phyloP scores from a whole-genome alignment of 2,329 filamentous ascomycete species.

The Cladophialophora carrionii region DNA sequence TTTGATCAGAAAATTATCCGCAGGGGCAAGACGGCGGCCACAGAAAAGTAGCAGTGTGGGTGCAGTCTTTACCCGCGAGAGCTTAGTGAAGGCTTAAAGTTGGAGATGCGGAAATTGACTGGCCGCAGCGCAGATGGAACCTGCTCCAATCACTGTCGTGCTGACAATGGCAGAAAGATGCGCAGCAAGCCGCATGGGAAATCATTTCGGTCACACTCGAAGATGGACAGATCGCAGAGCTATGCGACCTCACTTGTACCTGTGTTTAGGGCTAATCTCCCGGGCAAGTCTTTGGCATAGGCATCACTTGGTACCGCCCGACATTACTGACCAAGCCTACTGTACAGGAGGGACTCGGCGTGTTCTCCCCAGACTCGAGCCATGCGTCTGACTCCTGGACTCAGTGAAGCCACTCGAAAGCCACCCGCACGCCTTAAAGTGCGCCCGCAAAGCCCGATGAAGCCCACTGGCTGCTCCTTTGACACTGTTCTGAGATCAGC shows the following conservation, averaged over 20 bases:
- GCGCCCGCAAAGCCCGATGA: conserved; percentile 1
- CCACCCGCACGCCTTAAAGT: neutral
- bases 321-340: neutral
- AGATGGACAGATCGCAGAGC: neutral
- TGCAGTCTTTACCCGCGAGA: neutral
- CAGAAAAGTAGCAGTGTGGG: conserved; percentile 8
- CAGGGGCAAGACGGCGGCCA: conserved; percentile 17
- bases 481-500: neutral
- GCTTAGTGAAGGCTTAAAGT: conserved; percentile 15
- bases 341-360: neutral
- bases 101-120: conserved; percentile 25
- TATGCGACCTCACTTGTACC: neutral
- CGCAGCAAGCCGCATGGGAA: neutral
- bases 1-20: conserved; percentile 6
- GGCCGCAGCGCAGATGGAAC: neutral
- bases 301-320: neutral
- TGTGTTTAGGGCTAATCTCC: neutral
- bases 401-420: conserved; percentile 1
- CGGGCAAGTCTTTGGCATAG: neutral
- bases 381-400: neutral
- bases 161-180: neutral
- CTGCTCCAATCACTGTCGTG: neutral
- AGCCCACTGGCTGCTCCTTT: conserved; percentile 6
- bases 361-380: neutral
- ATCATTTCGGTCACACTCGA: neutral